Evolutionary conservation across 441 rosid genomes (phyloP), one percentile per base, ranked within the genome.

Genomic region (Populus hybrid): DNA sequence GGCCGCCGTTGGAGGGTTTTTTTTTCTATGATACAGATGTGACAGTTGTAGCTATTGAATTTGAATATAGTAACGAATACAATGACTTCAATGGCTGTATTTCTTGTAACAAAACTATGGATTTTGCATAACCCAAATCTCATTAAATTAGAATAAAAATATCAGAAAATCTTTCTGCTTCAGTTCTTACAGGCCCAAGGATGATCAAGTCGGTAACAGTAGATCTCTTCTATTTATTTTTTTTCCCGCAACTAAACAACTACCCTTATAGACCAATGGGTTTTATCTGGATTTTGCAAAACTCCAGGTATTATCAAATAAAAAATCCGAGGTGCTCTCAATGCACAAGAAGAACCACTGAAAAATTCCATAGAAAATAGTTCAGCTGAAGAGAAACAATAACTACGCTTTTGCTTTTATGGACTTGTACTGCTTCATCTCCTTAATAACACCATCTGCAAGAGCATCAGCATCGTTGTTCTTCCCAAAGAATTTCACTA

Each of bases 401-500:
- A 68, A 67, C 32, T 21, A 54, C 21, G n/a, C 20, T 23, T 9
- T 5, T 14, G 68, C 85, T 74, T 79, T 81, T 50, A 69, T 73
- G 32, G 77, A 67, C 78, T 87, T 88, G 81, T 75, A 84, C 77
- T 84, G 90, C 73, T 84, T 87, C 46, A 89, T 83, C 90, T 93
- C 97, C 71, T 89, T 90, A 71, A 89, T 85, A 40, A 90, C 78
- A 10, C 95, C 93, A 10, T 90, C 91, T 30, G 93, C 64, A 65
- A 93, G 87, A 10, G 95, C 86, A 74, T 86, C 89, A 38, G 87
- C 90, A 59, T 93, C 96, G 66, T 92, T 89, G 82, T 95, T 94
- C 91, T 94, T 95, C 84, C 99, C 99, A 76, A 92, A 94, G 81
- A 92, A 92, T 80, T 94, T 94, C 79, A 94, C 95, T 67, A 90